Base-by-base conservation (phyloP, 2,329 filamentous ascomycete species). In the Colletotrichum sp. region DNA sequence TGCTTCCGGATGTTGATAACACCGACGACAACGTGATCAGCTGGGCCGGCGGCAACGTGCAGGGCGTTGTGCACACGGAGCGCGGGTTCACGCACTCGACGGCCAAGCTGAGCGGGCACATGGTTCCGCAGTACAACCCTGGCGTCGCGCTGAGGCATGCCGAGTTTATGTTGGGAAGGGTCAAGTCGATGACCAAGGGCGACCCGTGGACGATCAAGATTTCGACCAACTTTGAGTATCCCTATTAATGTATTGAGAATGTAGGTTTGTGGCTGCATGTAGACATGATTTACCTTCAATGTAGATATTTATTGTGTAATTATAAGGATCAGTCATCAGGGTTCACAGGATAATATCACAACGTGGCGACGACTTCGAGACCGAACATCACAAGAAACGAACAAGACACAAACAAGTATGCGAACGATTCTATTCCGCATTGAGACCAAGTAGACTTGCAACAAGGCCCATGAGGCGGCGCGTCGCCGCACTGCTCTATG, bases 91-190 rank as follows among this genome's bases (percentile, higher is more conserved):
- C 94, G 0, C 94, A 91, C 78, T 92, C 92, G 6, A 89, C 90
- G 43, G 88, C 95, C 72, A 87, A 90, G 62, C 81, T 93, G 16
- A 86, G 88, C 1, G 95, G 95, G 1, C 93, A 96, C 84, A 93
- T 93, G 89, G 84, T 90, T 2, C 92, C 92, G 0, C 91, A 94
- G 82, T 95, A 94, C 80, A 89, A 91, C 21, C 93, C 94, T 0
- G 89, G 88, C 18, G 93, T 91, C 0, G 89, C 92, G 0, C 95
- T 94, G 81, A 87, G 94, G 48, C 92, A 95, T 71, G 82, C 96
- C 26, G 94, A 97, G 87, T 93, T 94, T 80, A 82, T 97, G 79
- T 87, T 97, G 2, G 95, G 95, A 1, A 87, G 94, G 48, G 91
- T 96, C 16, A 85, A 90, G 26, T 70, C 66, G 18, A 24, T 74